Evolutionary conservation across 2,329 filamentous ascomycete genomes (phyloP), one percentile per base, ranked within the genome.

Genomic region (Colletotrichum tofieldiae): DNA sequence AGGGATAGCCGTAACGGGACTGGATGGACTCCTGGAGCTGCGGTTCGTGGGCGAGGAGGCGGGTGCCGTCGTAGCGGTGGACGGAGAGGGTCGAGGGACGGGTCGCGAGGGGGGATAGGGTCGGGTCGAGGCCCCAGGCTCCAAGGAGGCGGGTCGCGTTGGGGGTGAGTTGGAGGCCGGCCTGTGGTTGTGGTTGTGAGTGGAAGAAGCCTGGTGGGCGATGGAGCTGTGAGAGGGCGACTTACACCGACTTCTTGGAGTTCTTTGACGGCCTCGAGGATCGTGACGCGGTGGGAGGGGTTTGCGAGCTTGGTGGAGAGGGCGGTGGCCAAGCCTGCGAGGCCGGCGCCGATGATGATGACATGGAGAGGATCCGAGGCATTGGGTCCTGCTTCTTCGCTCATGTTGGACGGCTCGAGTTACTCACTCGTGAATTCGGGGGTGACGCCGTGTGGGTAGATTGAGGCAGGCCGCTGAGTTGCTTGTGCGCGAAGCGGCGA

Each of bases 1-100:
- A 85, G 0, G 85, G 85, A 45, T 74, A 73, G 0, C 71, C 71
- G 54, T 35, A 73, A 26, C 71, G 61, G 37, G 60, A 60, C 20
- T 72, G 60, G n/a, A 73, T 66, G 14, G 43, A 69, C 12, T 64
- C 61, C 16, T 68, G 72, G 26, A 75, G 69, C 7, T 47, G 43
- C 4, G 63, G 18, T 37, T 74, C 72, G 26, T 74, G 72, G 45
- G 74, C 74, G 43, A 75, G 74, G 43, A 73, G 52, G n/a, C 59
- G 49, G 39, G 72, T 74, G 54, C 72, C 74, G 59, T 75, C 74
- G 59, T 75, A 75, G 16, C 74, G 72, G 47, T 67, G 72, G 59
- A 75, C 74, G 5, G 74, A 74, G 41, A 75, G 74, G 18, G 72
- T 67, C 18, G 61, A 66, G 20, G 74, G 74, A 9, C 62, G 59